phyloP scores from a whole-genome alignment of 305 asterid species.

The Fraxinus sp. region DNA sequence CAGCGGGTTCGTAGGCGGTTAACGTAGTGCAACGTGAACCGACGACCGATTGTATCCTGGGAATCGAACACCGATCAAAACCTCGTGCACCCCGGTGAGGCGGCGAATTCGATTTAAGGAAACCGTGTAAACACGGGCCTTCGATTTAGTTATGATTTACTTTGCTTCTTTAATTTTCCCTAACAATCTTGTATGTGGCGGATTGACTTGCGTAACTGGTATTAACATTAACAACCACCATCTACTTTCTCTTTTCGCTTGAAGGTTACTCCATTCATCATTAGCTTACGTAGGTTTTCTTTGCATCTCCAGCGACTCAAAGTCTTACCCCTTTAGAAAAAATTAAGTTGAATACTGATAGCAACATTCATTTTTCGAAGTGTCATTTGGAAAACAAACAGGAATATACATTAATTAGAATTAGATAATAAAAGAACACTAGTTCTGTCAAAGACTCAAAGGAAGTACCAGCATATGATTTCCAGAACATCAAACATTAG shows the following conservation, averaged over 20 bases:
- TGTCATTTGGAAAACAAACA: background rate
- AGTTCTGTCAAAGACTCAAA: background rate
- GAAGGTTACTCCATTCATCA: background rate
- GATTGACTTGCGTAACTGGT: background rate
- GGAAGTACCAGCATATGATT: background rate
- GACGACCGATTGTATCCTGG: no score
- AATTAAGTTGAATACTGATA: background rate
- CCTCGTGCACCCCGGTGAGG: no score
- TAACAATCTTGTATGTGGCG: background rate
- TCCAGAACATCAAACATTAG: background rate
- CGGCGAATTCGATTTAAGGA: no score
- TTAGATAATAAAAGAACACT: background rate
- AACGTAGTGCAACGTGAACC: no score
- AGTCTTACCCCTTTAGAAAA: background rate
- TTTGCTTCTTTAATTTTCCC: no score
- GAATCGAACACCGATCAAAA: no score
- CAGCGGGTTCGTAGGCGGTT: no score
- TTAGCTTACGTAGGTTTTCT: background rate
- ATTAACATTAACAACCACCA: background rate
- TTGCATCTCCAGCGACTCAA: background rate
- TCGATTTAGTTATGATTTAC: no score
- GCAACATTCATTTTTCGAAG: background rate
- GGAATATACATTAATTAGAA: background rate
- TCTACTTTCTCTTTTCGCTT: background rate
- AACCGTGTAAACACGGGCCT: no score